Base-by-base conservation (phyloP, 805 yeast genomes). In the Kodamaea laetipori region DNA sequence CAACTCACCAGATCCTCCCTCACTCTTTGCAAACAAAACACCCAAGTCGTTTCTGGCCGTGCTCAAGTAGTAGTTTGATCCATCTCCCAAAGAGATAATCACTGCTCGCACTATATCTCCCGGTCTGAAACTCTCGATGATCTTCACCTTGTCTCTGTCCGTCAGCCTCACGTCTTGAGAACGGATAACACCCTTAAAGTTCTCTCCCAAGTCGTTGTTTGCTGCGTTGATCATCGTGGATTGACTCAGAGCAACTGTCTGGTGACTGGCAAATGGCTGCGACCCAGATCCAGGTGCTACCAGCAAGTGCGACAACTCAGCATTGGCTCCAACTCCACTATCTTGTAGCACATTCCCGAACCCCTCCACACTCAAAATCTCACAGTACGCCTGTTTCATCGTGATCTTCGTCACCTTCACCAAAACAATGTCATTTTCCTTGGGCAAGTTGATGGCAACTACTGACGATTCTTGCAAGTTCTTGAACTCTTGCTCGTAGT, bases 11-110 rank as follows among this genome's bases (percentile, higher is more conserved):
- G 76, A 70, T 3, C 81, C 81, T 12, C 82, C 84, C 49, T 76
- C 78, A 33, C 84, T 77, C 48, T 76, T 80, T 4, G 98, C 97
- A 62, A 90, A 86, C 1, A 94, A 83, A 3, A 94, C 99, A 2
- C 99, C 99, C 30, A 92, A 69, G 56, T 92, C 96, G 61, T 92
- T 89, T 49, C 84, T 73, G 2, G 97, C 95, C 0, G 99, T 94
- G 5, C 89, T 78, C 49, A 94, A 69, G 61, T 90, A 94, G 60
- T 90, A 94, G 60, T 88, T 87, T 13, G 85, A 75, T 6, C 98
- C 98, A 64, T 94, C 99, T 43, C 99, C 99, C 25, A 94, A 68
- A 0, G 96, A 87, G n/a, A 78, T 69, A 6, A 90, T 83, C 51
- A 76, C 71, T 0, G 96, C 97, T 48, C 96, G 74, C 2, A 94